phyloP scores from a whole-genome alignment of 306 rosid species.

The Glycyrrhiza uralensis region DNA sequence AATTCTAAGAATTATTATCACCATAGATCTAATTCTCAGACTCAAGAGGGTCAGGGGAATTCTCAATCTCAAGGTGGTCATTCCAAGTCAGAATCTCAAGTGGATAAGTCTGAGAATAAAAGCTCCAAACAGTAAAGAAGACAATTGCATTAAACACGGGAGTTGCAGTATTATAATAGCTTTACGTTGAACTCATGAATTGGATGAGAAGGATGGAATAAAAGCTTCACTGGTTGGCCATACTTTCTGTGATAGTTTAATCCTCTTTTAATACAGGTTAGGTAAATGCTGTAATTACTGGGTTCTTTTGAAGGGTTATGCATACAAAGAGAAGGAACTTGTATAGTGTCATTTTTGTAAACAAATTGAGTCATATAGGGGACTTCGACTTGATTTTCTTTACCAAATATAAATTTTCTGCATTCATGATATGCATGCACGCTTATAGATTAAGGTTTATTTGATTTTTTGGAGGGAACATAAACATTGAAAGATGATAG shows the following conservation, averaged over 20 bases:
- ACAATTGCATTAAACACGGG: background rate
- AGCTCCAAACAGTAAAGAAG: background rate
- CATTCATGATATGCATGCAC: background rate
- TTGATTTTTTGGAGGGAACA: background rate
- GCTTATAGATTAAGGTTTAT: background rate
- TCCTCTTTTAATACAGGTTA: slow-evolving; percentile 19
- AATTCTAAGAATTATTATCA: slow-evolving; percentile 31
- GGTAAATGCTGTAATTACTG: slow-evolving; percentile 35
- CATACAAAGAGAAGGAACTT: slow-evolving; percentile 30
- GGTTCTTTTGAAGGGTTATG: slow-evolving; percentile 15
- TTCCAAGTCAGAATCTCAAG: slow-evolving; percentile 37
- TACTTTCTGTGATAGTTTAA: slow-evolving; percentile 13
- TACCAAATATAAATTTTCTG: background rate
- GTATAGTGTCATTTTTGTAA: slow-evolving; percentile 40
- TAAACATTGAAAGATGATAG: background rate
- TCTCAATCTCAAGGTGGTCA: slow-evolving; percentile 35
- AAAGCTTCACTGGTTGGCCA: background rate
- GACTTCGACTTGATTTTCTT: slow-evolving; percentile 1
- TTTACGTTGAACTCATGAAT: background rate
- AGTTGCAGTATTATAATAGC: slow-evolving; percentile 11
- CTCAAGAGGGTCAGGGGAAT: slow-evolving; percentile 25
- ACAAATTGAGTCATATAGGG: slow-evolving; percentile 21
- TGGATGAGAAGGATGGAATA: slow-evolving; percentile 34
- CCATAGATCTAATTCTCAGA: slow-evolving; percentile 18
- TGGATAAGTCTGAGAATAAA: slow-evolving; percentile 13